Percentiles rank a stretch among this genome's conserved stretches.
Evolutionary conservation across 2,329 filamentous ascomycete genomes (phyloP).

Genomic region (Aspergillus intermedius): DNA sequence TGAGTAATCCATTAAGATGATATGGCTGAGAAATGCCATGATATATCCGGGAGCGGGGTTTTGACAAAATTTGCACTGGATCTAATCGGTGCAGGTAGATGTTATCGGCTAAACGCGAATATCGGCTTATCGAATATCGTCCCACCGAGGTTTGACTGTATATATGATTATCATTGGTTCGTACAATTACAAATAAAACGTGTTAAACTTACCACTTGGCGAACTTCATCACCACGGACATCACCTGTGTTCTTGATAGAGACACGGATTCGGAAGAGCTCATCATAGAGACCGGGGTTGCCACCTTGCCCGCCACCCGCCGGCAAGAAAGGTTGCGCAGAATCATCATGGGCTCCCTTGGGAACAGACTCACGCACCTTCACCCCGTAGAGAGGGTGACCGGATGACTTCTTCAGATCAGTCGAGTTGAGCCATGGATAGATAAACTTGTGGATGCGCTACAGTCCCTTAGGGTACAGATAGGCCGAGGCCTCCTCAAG

Average conservation of each 20-base stretch:
- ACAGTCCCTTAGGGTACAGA: slow-evolving; percentile 49
- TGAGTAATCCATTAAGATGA: no score
- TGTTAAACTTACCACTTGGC: slow-evolving; percentile 34
- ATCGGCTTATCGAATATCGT: no score
- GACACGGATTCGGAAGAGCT: slow-evolving; percentile 43
- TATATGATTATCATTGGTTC: no score
- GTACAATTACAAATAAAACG: no score
- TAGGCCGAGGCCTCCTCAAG: slow-evolving; percentile 46
- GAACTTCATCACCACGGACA: slow-evolving; percentile 46
- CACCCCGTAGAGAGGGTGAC: slow-evolving; percentile 50
- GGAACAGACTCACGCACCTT: slow-evolving; percentile 47
- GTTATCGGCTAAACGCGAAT: no score
- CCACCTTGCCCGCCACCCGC: slow-evolving; percentile 55
- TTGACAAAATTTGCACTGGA: no score
- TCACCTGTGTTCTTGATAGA: slow-evolving; percentile 48
- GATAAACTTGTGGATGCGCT: slow-evolving; percentile 50
- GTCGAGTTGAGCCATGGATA: slow-evolving; percentile 60
- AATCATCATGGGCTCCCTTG: slow-evolving; percentile 44
- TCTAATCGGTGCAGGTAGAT: no score
- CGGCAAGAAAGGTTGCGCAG: slow-evolving; percentile 50
- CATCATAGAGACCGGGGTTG: slow-evolving; percentile 50
- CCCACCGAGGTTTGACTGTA: no score
- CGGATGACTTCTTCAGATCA: slow-evolving; percentile 46
- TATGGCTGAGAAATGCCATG: no score
- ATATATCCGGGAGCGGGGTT: no score